Conservation (phyloP, 768 basidiomycete species). For the Lactarius pseudohatsudake region DNA sequence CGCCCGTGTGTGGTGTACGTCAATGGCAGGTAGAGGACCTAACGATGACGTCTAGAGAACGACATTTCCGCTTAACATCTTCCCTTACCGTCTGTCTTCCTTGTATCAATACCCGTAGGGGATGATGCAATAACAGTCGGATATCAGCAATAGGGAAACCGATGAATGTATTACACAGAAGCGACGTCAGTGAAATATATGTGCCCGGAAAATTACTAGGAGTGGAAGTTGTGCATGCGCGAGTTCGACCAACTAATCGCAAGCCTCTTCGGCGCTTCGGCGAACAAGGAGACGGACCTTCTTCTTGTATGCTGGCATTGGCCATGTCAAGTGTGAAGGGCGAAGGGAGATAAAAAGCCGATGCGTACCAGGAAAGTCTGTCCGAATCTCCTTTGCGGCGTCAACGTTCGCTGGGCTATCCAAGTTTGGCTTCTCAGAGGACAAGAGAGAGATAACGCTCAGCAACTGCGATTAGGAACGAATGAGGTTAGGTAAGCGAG, state of each 20-base stretch:
- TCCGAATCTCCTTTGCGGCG: conserved; percentile 85
- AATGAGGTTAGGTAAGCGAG: conserved; percentile 12
- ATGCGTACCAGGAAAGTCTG: conserved; percentile 55
- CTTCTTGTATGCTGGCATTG: conserved; percentile 79
- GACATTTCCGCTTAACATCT: not conserved
- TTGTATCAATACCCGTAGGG: not conserved
- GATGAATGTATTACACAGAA: conserved; percentile 12
- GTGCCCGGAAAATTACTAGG: conserved; percentile 16
- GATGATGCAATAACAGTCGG: conserved; percentile 8
- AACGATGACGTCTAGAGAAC: not conserved
- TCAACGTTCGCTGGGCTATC: conserved; percentile 97
- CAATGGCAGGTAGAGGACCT: not conserved
- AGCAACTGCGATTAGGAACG: conserved; percentile 60
- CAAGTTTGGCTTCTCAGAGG: conserved; percentile 85
- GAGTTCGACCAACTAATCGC: conserved; percentile 46
- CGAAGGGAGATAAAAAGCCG: not conserved
- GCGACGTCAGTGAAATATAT: conserved; percentile 16
- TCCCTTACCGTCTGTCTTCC: not conserved
- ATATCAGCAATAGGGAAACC: conserved; percentile 12
- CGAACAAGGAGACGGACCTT: conserved; percentile 90
- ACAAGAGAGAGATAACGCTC: conserved; percentile 94
- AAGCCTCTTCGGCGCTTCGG: conserved; percentile 86
- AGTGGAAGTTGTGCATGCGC: conserved; percentile 3
- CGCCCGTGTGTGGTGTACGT: not conserved
- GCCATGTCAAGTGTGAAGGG: conserved; percentile 27